A percentile compares a stretch with the other conserved stretches of the same genome.
Conservation (phyloP, 2,329 filamentous ascomycete species). For the Bipolaris bicolor region DNA sequence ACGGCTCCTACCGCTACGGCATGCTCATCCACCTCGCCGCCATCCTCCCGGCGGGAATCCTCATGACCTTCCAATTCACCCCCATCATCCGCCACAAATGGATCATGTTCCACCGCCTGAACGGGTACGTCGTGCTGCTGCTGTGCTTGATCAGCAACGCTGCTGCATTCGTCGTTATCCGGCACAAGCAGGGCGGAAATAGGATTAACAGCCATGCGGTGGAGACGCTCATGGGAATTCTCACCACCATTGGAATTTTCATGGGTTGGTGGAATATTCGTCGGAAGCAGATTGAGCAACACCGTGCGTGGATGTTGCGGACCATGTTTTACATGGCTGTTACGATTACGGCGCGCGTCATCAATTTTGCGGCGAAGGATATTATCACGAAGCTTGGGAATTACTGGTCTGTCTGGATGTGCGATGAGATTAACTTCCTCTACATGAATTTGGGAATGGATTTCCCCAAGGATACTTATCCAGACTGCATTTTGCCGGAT, state of each 20-base stretch:
- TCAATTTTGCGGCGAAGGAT: background rate
- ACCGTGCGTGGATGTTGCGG: background rate
- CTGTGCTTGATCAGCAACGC: background rate
- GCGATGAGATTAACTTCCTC: background rate
- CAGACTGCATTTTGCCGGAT: background rate
- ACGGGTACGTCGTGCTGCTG: background rate
- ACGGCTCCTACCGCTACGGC: background rate
- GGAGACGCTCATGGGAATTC: background rate
- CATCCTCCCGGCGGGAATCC: background rate
- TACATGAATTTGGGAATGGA: background rate
- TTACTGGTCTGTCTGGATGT: background rate
- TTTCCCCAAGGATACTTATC: background rate
- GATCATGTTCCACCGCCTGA: background rate
- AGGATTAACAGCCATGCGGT: background rate
- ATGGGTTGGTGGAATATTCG: background rate
- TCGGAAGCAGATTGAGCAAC: background rate
- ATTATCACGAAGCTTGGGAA: background rate
- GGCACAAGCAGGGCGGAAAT: background rate
- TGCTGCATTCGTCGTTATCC: background rate
- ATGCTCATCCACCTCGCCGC: background rate
- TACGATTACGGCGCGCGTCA: background rate
- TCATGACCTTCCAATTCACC: background rate
- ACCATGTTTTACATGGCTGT: conserved; percentile 1
- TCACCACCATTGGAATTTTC: background rate
- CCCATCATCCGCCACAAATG: background rate